phyloP scores from a whole-genome alignment of 768 basidiomycete genomes.

The Termitomyces sp. region DNA sequence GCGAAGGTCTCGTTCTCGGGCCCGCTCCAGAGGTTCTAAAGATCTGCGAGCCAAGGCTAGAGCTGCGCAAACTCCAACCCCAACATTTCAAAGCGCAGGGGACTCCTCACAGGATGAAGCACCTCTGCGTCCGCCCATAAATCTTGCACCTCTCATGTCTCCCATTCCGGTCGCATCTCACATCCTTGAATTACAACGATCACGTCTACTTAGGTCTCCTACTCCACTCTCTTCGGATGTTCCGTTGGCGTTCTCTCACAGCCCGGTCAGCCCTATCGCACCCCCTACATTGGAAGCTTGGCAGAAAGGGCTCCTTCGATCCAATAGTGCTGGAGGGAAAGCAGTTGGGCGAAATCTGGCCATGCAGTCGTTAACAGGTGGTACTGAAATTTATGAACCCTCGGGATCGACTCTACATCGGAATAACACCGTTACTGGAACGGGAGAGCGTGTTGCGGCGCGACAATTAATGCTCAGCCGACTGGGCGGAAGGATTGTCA shows the following conservation, averaged over 20 bases:
- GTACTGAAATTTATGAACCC: constrained; percentile 61
- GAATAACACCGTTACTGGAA: constrained; percentile 78
- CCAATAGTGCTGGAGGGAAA: constrained; percentile 81
- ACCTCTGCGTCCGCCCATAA: constrained; percentile 29
- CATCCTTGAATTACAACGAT: constrained; percentile 50
- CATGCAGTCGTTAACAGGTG: constrained; percentile 83
- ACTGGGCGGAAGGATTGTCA: constrained; percentile 52
- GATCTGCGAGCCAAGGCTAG: constrained; percentile 66
- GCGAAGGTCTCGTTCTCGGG: constrained; percentile 75
- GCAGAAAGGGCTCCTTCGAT: constrained; percentile 77
- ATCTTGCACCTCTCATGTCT: constrained; percentile 37
- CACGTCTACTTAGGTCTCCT: constrained; percentile 47
- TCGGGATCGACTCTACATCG: constrained; percentile 53
- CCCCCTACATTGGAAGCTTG: constrained; percentile 78
- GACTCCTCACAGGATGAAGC: constrained; percentile 76
- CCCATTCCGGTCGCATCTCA: constrained; percentile 45
- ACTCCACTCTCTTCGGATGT: constrained; percentile 52
- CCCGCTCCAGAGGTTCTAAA: constrained; percentile 71
- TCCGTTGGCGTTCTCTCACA: constrained; percentile 56
- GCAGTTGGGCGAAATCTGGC: constrained; percentile 67
- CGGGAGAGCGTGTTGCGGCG: constrained; percentile 70
- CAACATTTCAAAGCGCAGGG: constrained; percentile 41
- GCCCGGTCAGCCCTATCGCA: constrained; percentile 62
- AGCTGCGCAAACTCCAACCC: constrained; percentile 43
- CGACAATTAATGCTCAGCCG: constrained; percentile 64